Base-by-base conservation (phyloP, 768 basidiomycete species). In the Boletus rubescentipes region DNA sequence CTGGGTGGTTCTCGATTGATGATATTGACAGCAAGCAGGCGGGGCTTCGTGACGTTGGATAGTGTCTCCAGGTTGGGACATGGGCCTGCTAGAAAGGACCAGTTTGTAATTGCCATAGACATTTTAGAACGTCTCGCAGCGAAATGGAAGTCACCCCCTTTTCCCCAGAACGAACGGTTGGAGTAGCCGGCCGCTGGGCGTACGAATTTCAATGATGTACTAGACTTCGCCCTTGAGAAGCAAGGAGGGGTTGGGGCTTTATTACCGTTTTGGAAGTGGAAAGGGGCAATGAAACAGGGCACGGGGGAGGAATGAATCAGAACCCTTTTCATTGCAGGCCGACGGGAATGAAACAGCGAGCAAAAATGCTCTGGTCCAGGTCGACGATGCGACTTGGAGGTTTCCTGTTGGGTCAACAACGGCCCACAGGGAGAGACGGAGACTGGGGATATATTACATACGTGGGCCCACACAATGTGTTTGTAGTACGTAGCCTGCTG, bases 401-500 rank as follows among this genome's bases (percentile, higher is more conserved):
- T 46, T 54, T 45, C 62, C 59, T 50, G 49, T 35, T 51, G 46
- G 53, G 51, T 46, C 42, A 29, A 38, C 1, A 31, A 41, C 14
- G 9, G 23, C 37, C 49, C 44, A 18, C 55, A 50, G 49, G 26
- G 26, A 37, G 50, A 40, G 50, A 47, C n/a, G 51, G 54, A 37
- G 42, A 47, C 35, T 9, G 43, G 34, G 26, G 43, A 20, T 29
- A 18, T 42, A 65, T 65, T 65, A 65, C 64, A 61, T 65, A 67
- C 59, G n/a, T 47, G 47, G 53, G 32, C 21, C 20, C 9, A 16
- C 55, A 26, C 51, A 38, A n/a, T 42, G 60, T 9, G 56, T 50
- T 51, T 52, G 61, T 66, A 64, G 64, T 65, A 65, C 64, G 64
- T 65, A 67, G 37, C 43, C 42, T 41, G 39, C 50, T 64, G 54